Evolutionary conservation across 2,329 filamentous ascomycete species (phyloP), one percentile per base, ranked within the genome.

Genomic region (Clarireedia hainanense): DNA sequence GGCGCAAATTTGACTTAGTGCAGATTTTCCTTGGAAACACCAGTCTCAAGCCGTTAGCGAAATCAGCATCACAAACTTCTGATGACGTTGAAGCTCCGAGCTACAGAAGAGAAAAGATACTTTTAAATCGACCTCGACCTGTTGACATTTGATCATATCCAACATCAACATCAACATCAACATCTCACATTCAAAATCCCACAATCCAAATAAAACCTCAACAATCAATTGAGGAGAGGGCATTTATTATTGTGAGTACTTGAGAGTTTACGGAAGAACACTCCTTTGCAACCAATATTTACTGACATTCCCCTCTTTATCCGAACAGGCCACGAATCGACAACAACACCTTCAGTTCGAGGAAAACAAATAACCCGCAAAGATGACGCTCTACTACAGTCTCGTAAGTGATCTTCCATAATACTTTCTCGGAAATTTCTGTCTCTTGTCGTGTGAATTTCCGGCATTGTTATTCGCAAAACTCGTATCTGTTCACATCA

Each of bases 331-430:
- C 61, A 64, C 62, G 40, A 61, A 43, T 55, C 52, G 27, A 60
- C 27, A 47, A 60, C 50, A 48, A 36, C 36, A 47, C 50, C 34
- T 45, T 15, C 52, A 24, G 53, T 53, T 39, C 55, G 34, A 26
- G 30, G 30, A 34, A 14, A 61, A 58, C 20, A 30, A 36, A 39
- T 53, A 54, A 56, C 58, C 59, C 26, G 57, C 57, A 66, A 75
- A 68, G 45, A 77, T 77, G 75, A 77, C 75, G 60, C 75, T 77
- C 64, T 77, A 77, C 66, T 77, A 77, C 64, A 73, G 72, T 63
- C 73, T 77, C 57, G 75, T 77, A 71, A 62, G 74, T 70, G 34
- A 42, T 9, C 14, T 48, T 37, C 17, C 26, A 45, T 46, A n/a
- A 36, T 51, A 43, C 24, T 36, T 26, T 30, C 15, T 39, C 36